These are phyloP conservation scores for Penicillium tannophilum DNA, from an alignment of 495 filamentous ascomycete genomes.

Conservation along the genomic window DNA sequence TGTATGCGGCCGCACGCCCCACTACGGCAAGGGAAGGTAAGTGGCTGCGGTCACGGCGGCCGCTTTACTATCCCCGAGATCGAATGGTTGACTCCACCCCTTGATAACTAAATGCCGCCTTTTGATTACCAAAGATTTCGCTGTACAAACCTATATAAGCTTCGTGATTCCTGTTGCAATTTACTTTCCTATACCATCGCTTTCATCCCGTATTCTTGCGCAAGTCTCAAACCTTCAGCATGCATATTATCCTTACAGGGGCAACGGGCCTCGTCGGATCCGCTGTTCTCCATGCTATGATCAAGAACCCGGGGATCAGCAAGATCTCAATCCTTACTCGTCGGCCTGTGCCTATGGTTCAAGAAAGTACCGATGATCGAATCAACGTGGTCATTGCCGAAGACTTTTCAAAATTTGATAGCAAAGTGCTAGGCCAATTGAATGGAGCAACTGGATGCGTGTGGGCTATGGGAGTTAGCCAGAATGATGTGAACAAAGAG, in stretches of 20 bases:
- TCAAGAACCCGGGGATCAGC: constrained; percentile 55
- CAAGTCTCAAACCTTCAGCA: constrained; percentile 22
- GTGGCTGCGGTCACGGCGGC: not conserved
- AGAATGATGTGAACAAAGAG: constrained; percentile 60
- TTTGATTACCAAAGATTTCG: not conserved
- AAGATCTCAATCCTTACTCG: constrained; percentile 68
- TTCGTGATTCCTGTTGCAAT: too few relatives aligned
- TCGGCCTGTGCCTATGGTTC: constrained; percentile 63
- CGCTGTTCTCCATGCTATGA: constrained; percentile 63
- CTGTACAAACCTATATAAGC: not conserved
- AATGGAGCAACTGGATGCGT: constrained; percentile 66
- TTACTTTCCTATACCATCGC: too few relatives aligned
- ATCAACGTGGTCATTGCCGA: constrained; percentile 67
- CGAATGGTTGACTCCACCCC: not conserved
- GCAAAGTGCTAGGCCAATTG: constrained; percentile 57
- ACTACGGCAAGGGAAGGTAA: not conserved
- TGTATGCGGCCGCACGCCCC: not conserved
- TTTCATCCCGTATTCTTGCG: not conserved
- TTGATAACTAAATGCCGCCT: not conserved
- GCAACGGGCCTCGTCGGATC: constrained; percentile 74
- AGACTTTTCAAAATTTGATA: constrained; percentile 61
- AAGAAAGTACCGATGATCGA: constrained; percentile 52
- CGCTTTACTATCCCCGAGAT: not conserved
- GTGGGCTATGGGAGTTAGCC: constrained; percentile 69
- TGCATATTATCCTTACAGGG: constrained; percentile 77